These are phyloP conservation scores for Tritrichomonas musculus DNA, from an alignment of 208 protist genomes.

Conservation along the genomic window DNA sequence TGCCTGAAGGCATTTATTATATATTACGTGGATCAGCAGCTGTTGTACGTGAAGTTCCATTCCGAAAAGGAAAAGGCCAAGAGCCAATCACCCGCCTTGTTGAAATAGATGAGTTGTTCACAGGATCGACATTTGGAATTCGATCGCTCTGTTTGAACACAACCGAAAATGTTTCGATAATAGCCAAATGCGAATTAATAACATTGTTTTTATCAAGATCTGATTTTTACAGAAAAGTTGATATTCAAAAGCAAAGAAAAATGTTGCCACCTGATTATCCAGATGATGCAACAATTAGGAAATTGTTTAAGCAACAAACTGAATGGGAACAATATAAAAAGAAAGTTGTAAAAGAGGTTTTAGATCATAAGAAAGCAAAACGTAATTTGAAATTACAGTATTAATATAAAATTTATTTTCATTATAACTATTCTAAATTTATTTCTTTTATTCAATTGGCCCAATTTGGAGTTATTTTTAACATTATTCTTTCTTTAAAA, in stretches of 20 bases:
- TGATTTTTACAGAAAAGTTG: neutral
- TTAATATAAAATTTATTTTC: neutral
- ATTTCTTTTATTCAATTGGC: too few species aligned
- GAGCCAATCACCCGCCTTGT: neutral
- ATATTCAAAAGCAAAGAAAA: neutral
- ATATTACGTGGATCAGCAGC: neutral
- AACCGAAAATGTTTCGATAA: neutral
- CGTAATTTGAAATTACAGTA: neutral
- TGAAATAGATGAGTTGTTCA: neutral
- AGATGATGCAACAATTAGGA: neutral
- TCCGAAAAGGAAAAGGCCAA: neutral
- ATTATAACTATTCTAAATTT: too few species aligned
- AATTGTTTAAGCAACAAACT: neutral
- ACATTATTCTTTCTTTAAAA: too few species aligned
- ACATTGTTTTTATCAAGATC: neutral
- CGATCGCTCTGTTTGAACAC: neutral
- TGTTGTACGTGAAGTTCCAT: neutral
- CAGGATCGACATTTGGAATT: neutral
- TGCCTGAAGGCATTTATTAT: neutral
- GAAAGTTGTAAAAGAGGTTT: neutral
- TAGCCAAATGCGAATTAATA: neutral
- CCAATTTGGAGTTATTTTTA: too few species aligned
- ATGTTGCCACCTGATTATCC: neutral
- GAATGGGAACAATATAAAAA: slow-evolving; percentile 2
- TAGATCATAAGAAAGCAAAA: neutral